Base-by-base conservation (phyloP, 768 basidiomycete species). In the Cystobasidium tubakii region DNA sequence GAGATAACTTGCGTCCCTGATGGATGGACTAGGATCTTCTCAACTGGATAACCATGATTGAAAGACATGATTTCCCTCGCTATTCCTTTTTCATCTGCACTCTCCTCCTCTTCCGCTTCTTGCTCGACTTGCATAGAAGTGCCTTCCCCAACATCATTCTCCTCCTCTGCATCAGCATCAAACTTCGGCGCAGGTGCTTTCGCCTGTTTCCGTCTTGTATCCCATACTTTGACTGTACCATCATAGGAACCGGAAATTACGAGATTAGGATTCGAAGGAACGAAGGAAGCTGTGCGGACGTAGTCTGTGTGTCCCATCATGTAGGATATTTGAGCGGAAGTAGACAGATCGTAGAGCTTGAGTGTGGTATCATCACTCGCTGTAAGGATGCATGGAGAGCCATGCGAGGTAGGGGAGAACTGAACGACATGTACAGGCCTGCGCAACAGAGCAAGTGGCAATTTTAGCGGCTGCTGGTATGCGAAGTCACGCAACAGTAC, bases 291-390 rank as follows among this genome's bases (percentile, higher is more conserved):
- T 1, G 94, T 87, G 53, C 95, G 92, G 76, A 99, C 92, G 80
- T 99, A 99, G 83, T 99, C 96, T 53, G 90, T 87, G 80, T 99
- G 96, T 64, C 88, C 86, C 29, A 85, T 83, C 79, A 99, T 92
- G 23, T 91, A 92, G 54, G 88, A 84, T 0, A 88, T 84, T 81
- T 95, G 89, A 7, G 93, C 91, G 6, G 96, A 91, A 12, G 79
- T 79, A 27, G 79, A 65, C 19, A 98, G 87, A 81, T 98, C 96
- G 90, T 93, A 98, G 0, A 98, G 83, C 81, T 88, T 89, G 67
- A 90, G 90, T 27, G 94, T 93, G 1, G 90, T 91, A 80, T 99
- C 96, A 81, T 98, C 95, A 1, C 94, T 97, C 78, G 92, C 94
- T 2, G 96, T 94, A 33, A 98, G 85, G 65, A 97, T 84, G 0